Conservation (phyloP, 768 basidiomycete species). For the Termitomyces sp. region DNA sequence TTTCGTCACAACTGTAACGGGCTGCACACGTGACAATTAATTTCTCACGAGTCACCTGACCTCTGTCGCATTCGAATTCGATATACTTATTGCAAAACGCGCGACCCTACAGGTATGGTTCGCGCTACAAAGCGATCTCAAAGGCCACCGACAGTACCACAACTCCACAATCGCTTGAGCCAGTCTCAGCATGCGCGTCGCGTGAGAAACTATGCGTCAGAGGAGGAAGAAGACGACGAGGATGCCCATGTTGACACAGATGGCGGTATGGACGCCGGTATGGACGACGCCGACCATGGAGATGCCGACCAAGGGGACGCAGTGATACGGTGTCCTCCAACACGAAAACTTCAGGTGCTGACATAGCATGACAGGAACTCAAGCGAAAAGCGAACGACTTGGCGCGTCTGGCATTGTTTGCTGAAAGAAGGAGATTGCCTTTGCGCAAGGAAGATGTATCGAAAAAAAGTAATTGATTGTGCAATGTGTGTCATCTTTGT, state of each 20-base stretch:
- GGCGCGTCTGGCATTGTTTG: conserved; percentile 77
- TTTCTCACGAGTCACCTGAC: neutral
- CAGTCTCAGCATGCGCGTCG: conserved; percentile 30
- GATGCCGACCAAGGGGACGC: conserved; percentile 16
- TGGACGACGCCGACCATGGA: conserved; percentile 14
- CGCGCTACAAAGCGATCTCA: conserved; percentile 35
- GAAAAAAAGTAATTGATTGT: conserved; percentile 57
- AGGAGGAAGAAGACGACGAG: conserved; percentile 25
- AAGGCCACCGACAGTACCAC: conserved; percentile 26
- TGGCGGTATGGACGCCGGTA: conserved; percentile 29
- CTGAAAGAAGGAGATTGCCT: conserved; percentile 61
- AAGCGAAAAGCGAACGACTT: conserved; percentile 64
- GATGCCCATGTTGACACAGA: conserved; percentile 25
- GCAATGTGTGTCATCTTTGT: neutral
- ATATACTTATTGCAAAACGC: too few relatives aligned
- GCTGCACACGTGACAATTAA: too few relatives aligned
- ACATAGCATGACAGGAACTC: conserved; percentile 41
- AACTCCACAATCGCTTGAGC: conserved; percentile 30
- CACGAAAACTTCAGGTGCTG: neutral
- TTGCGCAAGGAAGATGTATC: conserved; percentile 80
- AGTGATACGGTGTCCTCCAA: neutral
- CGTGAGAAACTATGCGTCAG: conserved; percentile 14
- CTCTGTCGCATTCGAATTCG: neutral
- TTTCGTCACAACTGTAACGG: too few relatives aligned
- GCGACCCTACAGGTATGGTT: conserved; percentile 18